Percentiles rank a stretch among this genome's conserved stretches.
Conservation (phyloP, 768 basidiomycete species). For the Russula sp. region DNA sequence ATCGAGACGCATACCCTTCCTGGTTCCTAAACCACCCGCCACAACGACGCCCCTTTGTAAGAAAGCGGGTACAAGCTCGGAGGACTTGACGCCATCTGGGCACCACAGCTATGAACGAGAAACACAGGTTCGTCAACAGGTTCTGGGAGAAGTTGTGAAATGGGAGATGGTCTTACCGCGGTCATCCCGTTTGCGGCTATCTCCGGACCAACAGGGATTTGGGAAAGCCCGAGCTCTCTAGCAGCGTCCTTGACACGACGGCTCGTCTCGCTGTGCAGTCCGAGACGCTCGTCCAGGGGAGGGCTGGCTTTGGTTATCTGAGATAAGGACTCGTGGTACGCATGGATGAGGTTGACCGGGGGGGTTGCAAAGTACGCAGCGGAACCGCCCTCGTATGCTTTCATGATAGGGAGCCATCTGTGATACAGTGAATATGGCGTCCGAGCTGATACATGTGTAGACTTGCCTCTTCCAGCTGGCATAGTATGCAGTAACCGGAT, state of each 20-base stretch:
- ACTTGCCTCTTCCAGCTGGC: constrained; percentile 79
- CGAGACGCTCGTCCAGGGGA: constrained; percentile 74
- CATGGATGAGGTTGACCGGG: constrained; percentile 90
- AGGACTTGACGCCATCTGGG: constrained; percentile 72
- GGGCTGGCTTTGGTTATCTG: constrained; percentile 58
- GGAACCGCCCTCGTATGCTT: constrained; percentile 76
- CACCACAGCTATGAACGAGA: constrained; percentile 54
- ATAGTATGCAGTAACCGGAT: constrained; percentile 74
- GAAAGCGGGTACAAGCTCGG: constrained; percentile 73
- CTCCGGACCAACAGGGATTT: constrained; percentile 55
- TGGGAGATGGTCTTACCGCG: constrained; percentile 44
- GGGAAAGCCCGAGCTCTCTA: constrained; percentile 60
- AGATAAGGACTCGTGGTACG: constrained; percentile 75
- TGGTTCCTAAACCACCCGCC: constrained; percentile 64
- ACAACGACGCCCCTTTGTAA: constrained; percentile 67
- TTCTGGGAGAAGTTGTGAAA: not conserved
- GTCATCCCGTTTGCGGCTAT: constrained; percentile 93
- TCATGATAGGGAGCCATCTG: constrained; percentile 92
- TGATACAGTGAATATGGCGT: not conserved
- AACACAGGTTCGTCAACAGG: not conserved
- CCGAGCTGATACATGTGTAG: constrained; percentile 11
- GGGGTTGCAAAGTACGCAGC: constrained; percentile 94
- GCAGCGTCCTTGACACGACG: constrained; percentile 63
- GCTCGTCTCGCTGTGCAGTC: constrained; percentile 64
- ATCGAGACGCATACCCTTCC: constrained; percentile 11